Conservation (phyloP, 495 filamentous ascomycete species). For the Neurospora pannonica region DNA sequence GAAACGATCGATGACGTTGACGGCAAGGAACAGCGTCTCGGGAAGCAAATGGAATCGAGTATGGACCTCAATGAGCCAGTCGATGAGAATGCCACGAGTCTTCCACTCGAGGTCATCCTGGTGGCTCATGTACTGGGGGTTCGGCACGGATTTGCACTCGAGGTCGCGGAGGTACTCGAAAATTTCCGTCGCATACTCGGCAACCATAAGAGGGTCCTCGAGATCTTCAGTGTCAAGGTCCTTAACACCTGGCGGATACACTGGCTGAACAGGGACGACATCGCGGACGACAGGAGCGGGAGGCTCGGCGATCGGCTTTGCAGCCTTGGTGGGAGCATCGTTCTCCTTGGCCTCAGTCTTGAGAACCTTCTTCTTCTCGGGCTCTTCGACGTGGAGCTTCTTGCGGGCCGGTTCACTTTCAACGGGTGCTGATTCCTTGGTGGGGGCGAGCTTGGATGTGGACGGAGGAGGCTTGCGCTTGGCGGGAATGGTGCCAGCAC, state of each 20-base stretch:
- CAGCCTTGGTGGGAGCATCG: slow-evolving; percentile 25
- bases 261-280: slow-evolving; percentile 14
- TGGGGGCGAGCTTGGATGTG: slow-evolving; percentile 33
- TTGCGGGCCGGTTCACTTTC: slow-evolving; percentile 46
- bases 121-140: slow-evolving; percentile 86
- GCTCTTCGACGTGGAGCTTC: slow-evolving; percentile 32
- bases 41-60: slow-evolving; percentile 92
- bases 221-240: slow-evolving; percentile 79
- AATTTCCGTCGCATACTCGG: slow-evolving; percentile 94
- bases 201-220: slow-evolving; percentile 93
- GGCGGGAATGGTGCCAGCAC: slow-evolving; percentile 53
- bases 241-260: slow-evolving; percentile 42
- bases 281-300: slow-evolving; percentile 1
- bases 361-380: slow-evolving; percentile 16
- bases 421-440: slow-evolving; percentile 52
- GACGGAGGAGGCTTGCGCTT: slow-evolving; percentile 49
- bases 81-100: slow-evolving; percentile 92
- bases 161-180: slow-evolving; percentile 92
- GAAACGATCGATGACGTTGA: slow-evolving; percentile 98
- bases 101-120: slow-evolving; percentile 96
- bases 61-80: slow-evolving; percentile 98
- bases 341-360: slow-evolving; percentile 33
- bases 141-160: slow-evolving; percentile 74
- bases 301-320: slow-evolving; percentile 19
- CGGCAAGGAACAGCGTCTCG: slow-evolving; percentile 93